Percentiles rank a stretch among this genome's conserved stretches.
Conservation (phyloP, 192 early-diverging fungal genomes). For the Backusella westeae region DNA sequence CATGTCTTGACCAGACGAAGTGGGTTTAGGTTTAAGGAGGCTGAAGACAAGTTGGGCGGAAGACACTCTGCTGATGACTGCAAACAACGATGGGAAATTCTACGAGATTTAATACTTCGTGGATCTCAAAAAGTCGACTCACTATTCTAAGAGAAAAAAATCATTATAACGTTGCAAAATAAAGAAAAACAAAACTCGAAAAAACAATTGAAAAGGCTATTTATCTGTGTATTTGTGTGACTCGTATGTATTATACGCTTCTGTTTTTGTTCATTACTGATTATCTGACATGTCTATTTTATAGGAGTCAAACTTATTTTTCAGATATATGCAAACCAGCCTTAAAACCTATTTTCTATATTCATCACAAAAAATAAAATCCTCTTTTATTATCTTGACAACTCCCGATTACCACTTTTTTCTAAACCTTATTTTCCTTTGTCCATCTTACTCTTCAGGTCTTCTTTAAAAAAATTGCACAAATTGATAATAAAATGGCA, state of each 20-base stretch:
- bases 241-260: not conserved
- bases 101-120: slow-evolving; percentile 14
- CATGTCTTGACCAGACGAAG: slow-evolving; percentile 9
- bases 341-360: not conserved
- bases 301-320: not conserved
- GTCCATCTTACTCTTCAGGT: not conserved
- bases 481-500: not conserved
- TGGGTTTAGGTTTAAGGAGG: slow-evolving; percentile 9
- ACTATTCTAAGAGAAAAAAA: not conserved
- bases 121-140: slow-evolving; percentile 7
- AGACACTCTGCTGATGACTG: slow-evolving; percentile 3
- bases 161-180: not conserved
- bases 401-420: not conserved
- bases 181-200: not conserved
- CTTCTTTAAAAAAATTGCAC: not conserved
- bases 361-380: too few species aligned
- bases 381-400: not conserved
- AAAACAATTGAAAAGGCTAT: not conserved
- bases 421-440: not conserved
- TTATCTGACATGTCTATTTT: not conserved
- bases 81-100: slow-evolving; percentile 1
- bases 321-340: too few species aligned
- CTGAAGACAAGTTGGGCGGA: not conserved
- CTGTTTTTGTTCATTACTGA: too few species aligned
- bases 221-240: not conserved